Evolutionary conservation across 2,329 filamentous ascomycete species (phyloP).

Genomic region (Byssothecium circinans): DNA sequence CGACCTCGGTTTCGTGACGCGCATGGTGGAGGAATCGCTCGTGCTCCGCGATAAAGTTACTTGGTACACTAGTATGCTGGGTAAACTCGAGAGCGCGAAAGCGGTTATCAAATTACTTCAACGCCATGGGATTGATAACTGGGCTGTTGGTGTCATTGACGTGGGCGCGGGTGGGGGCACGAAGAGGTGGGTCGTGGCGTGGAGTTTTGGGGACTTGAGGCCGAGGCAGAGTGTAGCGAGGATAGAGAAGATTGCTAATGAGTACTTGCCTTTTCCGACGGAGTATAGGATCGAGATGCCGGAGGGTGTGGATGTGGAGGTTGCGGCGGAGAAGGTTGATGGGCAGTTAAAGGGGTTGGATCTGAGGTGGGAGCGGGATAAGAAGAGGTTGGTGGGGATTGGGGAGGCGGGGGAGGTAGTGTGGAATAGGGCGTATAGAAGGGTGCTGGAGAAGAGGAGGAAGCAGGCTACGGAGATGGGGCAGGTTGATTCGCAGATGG

Average conservation of each 20-base stretch:
- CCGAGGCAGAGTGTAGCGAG: slow-evolving; percentile 50
- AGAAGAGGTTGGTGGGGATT: slow-evolving; percentile 55
- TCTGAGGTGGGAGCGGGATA: slow-evolving; percentile 66
- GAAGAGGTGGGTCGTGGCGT: slow-evolving; percentile 82
- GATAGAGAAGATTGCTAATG: slow-evolving; percentile 49
- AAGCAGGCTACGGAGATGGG: slow-evolving; percentile 1
- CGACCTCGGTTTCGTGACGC: slow-evolving; percentile 72
- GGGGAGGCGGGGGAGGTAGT: slow-evolving; percentile 71
- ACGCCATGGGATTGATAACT: slow-evolving; percentile 68
- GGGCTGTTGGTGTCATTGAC: slow-evolving; percentile 76
- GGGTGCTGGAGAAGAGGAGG: slow-evolving; percentile 36
- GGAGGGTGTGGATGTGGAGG: background rate
- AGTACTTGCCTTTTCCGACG: slow-evolving; percentile 57
- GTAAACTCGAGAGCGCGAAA: slow-evolving; percentile 70
- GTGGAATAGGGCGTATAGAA: slow-evolving; percentile 74
- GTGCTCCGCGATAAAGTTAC: slow-evolving; percentile 61
- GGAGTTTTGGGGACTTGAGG: slow-evolving; percentile 74
- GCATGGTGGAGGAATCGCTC: slow-evolving; percentile 72
- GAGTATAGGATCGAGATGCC: slow-evolving; percentile 36
- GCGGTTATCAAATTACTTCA: slow-evolving; percentile 63
- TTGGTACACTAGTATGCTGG: slow-evolving; percentile 93
- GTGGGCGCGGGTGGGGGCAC: slow-evolving; percentile 67
- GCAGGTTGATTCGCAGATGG: slow-evolving; percentile 26
- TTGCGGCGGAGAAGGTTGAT: background rate
- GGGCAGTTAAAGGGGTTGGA: slow-evolving; percentile 16